phyloP scores from a whole-genome alignment of 2,329 filamentous ascomycete genomes.

The Diaporthe batatas region DNA sequence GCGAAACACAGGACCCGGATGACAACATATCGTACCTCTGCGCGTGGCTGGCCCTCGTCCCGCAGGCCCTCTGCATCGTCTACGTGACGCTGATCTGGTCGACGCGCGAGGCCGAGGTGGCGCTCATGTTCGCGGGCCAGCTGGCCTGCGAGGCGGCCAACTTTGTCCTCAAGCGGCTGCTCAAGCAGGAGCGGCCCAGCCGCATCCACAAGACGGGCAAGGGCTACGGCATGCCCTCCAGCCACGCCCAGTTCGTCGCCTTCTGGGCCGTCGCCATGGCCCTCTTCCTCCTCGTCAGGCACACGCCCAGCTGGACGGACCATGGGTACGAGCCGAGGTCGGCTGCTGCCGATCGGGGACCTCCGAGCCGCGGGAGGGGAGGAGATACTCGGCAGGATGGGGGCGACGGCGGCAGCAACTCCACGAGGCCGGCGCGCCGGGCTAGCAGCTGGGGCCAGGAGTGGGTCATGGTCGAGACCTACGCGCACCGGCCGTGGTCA shows the following conservation, averaged over 20 bases:
- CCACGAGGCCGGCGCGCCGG: not conserved
- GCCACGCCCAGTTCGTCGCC: slow-evolving; percentile 93
- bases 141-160: slow-evolving; percentile 93
- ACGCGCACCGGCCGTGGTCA: slow-evolving; percentile 68
- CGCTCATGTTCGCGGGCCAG: slow-evolving; percentile 92
- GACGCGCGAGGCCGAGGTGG: slow-evolving; percentile 89
- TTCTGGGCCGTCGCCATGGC: slow-evolving; percentile 90
- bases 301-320: slow-evolving; percentile 66
- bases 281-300: slow-evolving; percentile 87
- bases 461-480: slow-evolving; percentile 46
- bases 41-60: slow-evolving; percentile 93
- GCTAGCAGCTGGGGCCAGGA: slow-evolving; percentile 37
- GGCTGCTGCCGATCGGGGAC: slow-evolving; percentile 11
- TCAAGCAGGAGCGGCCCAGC: slow-evolving; percentile 90
- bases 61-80: slow-evolving; percentile 89
- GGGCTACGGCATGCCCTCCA: slow-evolving; percentile 96
- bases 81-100: slow-evolving; percentile 93
- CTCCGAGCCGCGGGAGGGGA: not conserved
- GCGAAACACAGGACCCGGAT: slow-evolving; percentile 76
- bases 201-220: slow-evolving; percentile 87
- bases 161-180: slow-evolving; percentile 87
- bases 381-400: not conserved
- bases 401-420: not conserved
- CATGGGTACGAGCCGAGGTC: slow-evolving; percentile 18
- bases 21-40: slow-evolving; percentile 89